A percentile compares a stretch with the other conserved stretches of the same genome.
Evolutionary conservation across 2,329 filamentous ascomycete genomes (phyloP).

Genomic region (Cladophialophora chaetospira): DNA sequence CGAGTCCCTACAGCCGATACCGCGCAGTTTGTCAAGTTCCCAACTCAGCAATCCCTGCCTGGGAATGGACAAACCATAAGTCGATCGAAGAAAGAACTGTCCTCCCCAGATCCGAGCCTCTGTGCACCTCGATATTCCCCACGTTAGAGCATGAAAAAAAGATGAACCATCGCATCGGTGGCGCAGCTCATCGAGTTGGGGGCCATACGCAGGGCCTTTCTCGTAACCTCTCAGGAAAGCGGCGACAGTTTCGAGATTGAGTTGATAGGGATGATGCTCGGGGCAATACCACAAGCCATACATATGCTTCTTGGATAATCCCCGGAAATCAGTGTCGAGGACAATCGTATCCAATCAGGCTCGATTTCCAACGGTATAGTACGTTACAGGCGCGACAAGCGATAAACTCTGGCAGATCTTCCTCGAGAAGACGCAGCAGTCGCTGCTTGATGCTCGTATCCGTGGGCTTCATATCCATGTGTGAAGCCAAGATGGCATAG

Average conservation of each 20-base stretch:
- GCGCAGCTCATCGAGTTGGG: slow-evolving; percentile 12
- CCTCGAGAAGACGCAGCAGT: neutral
- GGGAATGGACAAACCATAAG: slow-evolving; percentile 3
- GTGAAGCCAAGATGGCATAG: neutral
- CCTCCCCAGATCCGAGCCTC: slow-evolving; percentile 7
- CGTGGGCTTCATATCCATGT: neutral
- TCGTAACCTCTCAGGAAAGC: slow-evolving; percentile 15
- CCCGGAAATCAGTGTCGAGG: no score
- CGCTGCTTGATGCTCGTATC: neutral
- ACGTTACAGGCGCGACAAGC: neutral
- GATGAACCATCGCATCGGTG: neutral
- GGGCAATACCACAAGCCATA: no score
- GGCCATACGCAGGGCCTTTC: slow-evolving; percentile 16
- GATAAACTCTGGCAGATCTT: neutral
- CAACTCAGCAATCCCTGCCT: neutral
- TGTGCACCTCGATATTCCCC: slow-evolving; percentile 4
- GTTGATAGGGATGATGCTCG: neutral
- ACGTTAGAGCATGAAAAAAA: neutral
- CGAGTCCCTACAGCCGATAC: slow-evolving; percentile 10
- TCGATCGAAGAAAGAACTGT: slow-evolving; percentile 5
- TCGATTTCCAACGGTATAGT: neutral
- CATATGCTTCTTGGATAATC: no score
- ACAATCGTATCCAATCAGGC: neutral
- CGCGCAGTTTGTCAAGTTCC: neutral
- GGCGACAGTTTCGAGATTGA: slow-evolving; percentile 4